Percentiles rank a stretch among this genome's conserved stretches.
These are phyloP conservation scores for Backusella tarrabulga DNA, from an alignment of 192 early-diverging fungal species.

Conservation along the genomic window DNA sequence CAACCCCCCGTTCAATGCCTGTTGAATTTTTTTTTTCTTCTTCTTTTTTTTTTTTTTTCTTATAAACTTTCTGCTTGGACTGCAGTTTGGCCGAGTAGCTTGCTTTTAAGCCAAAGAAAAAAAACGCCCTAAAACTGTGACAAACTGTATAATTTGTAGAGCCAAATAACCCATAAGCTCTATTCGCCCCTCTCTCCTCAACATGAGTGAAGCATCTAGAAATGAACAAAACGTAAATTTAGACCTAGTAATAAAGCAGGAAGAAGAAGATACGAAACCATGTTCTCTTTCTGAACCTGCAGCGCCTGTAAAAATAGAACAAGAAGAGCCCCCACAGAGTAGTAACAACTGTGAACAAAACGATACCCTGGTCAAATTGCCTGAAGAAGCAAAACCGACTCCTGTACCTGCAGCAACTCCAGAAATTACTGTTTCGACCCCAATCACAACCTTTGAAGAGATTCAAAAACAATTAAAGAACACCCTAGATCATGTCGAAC, in stretches of 20 bases:
- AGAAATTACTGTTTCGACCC: conserved; percentile 2
- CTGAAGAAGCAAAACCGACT: background rate
- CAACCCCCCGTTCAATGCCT: background rate
- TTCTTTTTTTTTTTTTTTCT: background rate
- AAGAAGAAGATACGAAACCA: background rate
- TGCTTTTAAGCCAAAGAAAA: background rate
- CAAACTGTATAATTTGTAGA: background rate
- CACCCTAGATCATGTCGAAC: conserved; percentile 60
- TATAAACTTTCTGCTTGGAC: conserved; percentile 1
- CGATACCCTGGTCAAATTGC: conserved; percentile 5
- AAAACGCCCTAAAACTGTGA: background rate
- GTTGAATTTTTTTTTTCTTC: background rate
- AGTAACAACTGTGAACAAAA: background rate
- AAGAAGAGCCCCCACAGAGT: background rate
- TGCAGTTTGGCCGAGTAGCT: conserved; percentile 3
- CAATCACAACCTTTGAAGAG: conserved; percentile 37
- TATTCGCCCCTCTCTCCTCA: background rate
- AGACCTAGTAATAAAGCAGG: conserved; percentile 8
- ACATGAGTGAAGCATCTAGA: background rate
- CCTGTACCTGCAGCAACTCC: background rate
- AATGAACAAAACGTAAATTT: conserved; percentile 6
- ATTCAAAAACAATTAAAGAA: conserved; percentile 67
- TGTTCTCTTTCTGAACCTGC: background rate
- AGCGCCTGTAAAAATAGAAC: background rate
- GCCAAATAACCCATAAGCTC: background rate